These are phyloP conservation scores for Leucocoprinus sp. DNA, from an alignment of 768 basidiomycete genomes.

Conservation along the genomic window DNA sequence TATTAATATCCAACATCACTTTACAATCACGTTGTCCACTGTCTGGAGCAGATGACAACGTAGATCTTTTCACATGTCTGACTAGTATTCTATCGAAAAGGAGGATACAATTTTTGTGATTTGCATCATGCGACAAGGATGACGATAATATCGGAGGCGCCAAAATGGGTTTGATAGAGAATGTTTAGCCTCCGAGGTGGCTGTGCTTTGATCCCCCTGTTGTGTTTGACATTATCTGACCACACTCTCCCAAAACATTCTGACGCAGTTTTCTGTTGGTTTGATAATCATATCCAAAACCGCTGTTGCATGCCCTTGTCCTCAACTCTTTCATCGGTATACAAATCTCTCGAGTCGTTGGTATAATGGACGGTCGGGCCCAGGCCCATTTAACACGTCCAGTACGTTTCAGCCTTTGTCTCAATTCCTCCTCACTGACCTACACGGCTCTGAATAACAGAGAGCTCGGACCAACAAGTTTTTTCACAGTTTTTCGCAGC, in stretches of 20 bases:
- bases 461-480: constrained; percentile 28
- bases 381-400: constrained; percentile 8
- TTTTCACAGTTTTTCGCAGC: constrained; percentile 29
- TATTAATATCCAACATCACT: no score
- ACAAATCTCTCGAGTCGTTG: not conserved
- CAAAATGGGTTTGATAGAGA: no score
- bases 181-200: no score
- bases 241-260: not conserved
- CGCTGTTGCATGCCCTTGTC: not conserved
- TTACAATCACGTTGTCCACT: no score
- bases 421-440: not conserved
- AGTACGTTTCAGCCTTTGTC: constrained; percentile 1
- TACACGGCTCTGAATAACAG: not conserved
- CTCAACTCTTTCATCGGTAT: not conserved
- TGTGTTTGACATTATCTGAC: not conserved
- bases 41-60: no score
- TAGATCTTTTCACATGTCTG: no score
- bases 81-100: no score
- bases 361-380: constrained; percentile 8
- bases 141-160: no score
- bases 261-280: not conserved
- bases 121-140: no score
- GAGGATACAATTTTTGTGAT: no score
- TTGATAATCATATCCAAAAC: not conserved
- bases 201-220: no score